phyloP scores from a whole-genome alignment of 78 protist species.

The Polysphondylium violaceum region DNA sequence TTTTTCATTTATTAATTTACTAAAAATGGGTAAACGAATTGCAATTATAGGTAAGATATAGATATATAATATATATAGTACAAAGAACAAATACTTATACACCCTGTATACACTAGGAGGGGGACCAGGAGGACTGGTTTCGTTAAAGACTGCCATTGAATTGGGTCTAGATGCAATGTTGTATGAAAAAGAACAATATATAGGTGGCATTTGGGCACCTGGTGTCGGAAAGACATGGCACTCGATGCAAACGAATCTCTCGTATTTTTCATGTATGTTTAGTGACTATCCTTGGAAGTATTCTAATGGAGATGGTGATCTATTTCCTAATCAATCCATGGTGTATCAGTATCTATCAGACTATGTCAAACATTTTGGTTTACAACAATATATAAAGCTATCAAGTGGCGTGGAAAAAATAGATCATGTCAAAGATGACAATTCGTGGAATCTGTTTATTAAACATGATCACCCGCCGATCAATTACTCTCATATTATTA shows the following conservation, averaged over 20 bases:
- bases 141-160: slow-evolving; percentile 15
- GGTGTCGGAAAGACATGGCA: not conserved
- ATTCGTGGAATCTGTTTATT: too few species aligned
- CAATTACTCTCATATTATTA: too few species aligned
- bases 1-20: too few species aligned
- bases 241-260: slow-evolving; percentile 1
- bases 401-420: too few species aligned
- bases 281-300: slow-evolving; percentile 57
- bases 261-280: not conserved
- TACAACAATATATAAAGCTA: not conserved
- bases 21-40: too few species aligned
- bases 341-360: not conserved
- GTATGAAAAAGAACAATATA: slow-evolving; percentile 8
- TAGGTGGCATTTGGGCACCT: slow-evolving; percentile 32
- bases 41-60: too few species aligned
- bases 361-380: not conserved
- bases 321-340: not conserved
- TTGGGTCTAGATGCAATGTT: slow-evolving; percentile 14
- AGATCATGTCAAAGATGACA: too few species aligned
- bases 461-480: too few species aligned
- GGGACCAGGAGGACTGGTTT: slow-evolving; percentile 19
- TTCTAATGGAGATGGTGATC: not conserved
- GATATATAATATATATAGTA: too few species aligned
- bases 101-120: too few species aligned
- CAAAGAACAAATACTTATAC: too few species aligned